Evolutionary conservation across 306 rosid genomes (phyloP).

Genomic region (Cucurbita ficifolia): DNA sequence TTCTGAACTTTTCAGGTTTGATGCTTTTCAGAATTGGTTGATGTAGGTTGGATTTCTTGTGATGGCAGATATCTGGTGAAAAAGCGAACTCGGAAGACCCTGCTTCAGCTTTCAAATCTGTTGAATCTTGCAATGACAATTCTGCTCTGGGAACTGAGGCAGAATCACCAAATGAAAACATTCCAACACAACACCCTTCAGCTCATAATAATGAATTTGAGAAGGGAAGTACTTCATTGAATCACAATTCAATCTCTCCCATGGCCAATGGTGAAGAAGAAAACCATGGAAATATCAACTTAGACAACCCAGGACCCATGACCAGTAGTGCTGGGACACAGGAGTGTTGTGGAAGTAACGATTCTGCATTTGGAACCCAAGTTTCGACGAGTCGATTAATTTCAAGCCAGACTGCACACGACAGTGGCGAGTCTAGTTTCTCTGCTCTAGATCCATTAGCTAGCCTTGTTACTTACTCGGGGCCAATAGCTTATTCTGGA

Average conservation of each 20-base stretch:
- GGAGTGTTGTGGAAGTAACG: background rate
- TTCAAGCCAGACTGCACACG: background rate
- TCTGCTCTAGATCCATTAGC: slow-evolving; percentile 33
- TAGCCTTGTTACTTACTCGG: slow-evolving; percentile 43
- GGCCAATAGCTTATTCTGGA: slow-evolving; percentile 61
- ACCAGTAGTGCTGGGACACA: background rate
- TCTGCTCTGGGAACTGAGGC: background rate
- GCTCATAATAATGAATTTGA: slow-evolving; percentile 12
- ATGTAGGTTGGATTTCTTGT: background rate
- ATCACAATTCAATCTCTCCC: slow-evolving; percentile 17
- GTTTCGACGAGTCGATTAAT: background rate
- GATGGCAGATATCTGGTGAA: slow-evolving; percentile 29
- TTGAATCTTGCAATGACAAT: background rate
- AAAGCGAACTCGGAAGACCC: background rate
- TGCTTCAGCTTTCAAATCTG: slow-evolving; percentile 8
- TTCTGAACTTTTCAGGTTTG: background rate
- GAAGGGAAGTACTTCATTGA: slow-evolving; percentile 15
- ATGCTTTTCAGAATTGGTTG: background rate
- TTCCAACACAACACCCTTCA: background rate
- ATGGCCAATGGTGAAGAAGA: slow-evolving; percentile 11
- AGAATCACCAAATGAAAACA: slow-evolving; percentile 12
- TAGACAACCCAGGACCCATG: background rate
- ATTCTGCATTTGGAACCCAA: background rate
- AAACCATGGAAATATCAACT: slow-evolving; percentile 7
- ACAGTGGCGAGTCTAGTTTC: slow-evolving; percentile 33